Evolutionary conservation across 176 grass and related monocot genomes (phyloP), one percentile per base, ranked within the genome.

Genomic region (Dendrocalamus sinicus): DNA sequence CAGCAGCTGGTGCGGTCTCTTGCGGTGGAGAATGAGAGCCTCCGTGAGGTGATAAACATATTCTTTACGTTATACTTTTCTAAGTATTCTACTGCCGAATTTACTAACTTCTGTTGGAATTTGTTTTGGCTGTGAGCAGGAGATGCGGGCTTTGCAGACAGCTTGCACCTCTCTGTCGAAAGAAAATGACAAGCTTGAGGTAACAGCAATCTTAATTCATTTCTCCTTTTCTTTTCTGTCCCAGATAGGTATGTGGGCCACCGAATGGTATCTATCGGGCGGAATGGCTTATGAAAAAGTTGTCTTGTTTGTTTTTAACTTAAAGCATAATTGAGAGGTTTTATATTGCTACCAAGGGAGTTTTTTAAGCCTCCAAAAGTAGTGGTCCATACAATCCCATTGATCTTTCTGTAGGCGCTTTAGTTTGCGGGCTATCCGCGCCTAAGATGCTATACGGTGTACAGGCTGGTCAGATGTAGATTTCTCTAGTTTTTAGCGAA

Each of bases 151-250:
- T 64, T 76, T 91, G 86, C 86, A 83, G 83, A 84, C 69, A 91
- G 86, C 92, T 72, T 83, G 86, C 83, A 63, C 66, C 0, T 70
- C 12, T 0, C 79, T 89, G 70, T 91, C 86, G 6, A 77, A 81
- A 64, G 89, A 94, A 68, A 94, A 94, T 14, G 40, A 79, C 82
- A 91, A 77, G 79, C 83, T 94, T 67, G 86, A 91, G 92, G 89
- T 91, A 82, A 88, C 52, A 62, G 26, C 30, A 5, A 20, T 74
- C 24, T 23, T 65, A 78, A 70, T 66, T n/a, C 52, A 20, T 26
- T 82, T 64, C 5, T n/a, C 11, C 32, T 77, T 17, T 86, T 47
- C 26, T 65, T 39, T 84, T 73, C 14, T 75, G 17, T 59, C 75
- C 75, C 30, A 67, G 73, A 50, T 83, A 40, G 67, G 80, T 78